Evolutionary conservation across 1,284 basidiomycete species (phyloP).

Genomic region (Moesziomyces sp.): DNA sequence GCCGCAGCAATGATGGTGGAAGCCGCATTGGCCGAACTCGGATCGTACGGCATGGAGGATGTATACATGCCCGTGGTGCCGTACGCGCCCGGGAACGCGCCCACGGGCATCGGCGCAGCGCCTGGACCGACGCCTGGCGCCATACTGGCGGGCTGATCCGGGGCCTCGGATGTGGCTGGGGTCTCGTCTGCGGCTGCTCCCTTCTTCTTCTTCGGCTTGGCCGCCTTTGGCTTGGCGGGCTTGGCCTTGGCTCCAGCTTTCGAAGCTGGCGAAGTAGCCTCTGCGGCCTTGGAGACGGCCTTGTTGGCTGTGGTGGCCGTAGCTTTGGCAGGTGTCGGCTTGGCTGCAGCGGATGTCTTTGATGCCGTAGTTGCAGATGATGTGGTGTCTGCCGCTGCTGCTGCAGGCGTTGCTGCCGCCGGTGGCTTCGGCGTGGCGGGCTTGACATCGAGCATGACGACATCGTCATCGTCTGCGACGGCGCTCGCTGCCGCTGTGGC

Average conservation of each 20-base stretch:
- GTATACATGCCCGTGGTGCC: background rate
- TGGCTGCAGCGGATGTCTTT: slow-evolving; percentile 7
- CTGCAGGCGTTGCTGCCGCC: background rate
- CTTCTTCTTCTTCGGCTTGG: slow-evolving; percentile 48
- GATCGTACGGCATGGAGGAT: slow-evolving; percentile 14
- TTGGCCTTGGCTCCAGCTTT: slow-evolving; percentile 28
- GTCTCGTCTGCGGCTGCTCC: slow-evolving; percentile 17
- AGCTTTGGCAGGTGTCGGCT: slow-evolving; percentile 8
- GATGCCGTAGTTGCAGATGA: background rate
- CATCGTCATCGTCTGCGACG: slow-evolving; percentile 20
- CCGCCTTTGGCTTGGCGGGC: slow-evolving; percentile 34
- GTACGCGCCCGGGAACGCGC: slow-evolving; percentile 7
- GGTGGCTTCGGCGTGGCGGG: slow-evolving; percentile 7
- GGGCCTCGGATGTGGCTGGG: background rate
- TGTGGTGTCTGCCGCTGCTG: background rate
- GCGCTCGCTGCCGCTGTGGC: slow-evolving; percentile 1
- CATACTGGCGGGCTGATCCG: slow-evolving; percentile 1
- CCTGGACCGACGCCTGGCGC: background rate
- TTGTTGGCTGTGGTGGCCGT: background rate
- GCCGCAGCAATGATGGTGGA: slow-evolving; percentile 45
- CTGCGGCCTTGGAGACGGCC: slow-evolving; percentile 5
- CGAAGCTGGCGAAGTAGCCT: slow-evolving; percentile 6
- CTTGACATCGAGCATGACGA: slow-evolving; percentile 42
- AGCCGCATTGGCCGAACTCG: slow-evolving; percentile 35
- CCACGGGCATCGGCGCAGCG: slow-evolving; percentile 11